These are phyloP conservation scores for Metschnikowia dekortorum DNA, from an alignment of 805 yeast species.

Conservation along the genomic window DNA sequence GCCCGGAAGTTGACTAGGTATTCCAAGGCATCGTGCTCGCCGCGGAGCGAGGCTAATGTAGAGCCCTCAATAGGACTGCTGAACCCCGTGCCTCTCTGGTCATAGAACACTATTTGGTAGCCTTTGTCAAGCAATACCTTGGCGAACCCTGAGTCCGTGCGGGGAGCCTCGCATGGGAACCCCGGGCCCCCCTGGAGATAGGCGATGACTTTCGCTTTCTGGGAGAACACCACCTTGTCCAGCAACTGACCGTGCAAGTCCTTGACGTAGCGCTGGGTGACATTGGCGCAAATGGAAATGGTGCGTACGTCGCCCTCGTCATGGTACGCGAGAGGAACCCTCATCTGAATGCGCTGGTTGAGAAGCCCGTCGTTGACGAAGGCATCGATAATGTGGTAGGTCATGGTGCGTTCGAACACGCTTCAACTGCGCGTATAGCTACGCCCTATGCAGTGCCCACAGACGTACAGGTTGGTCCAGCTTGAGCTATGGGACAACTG, in stretches of 20 bases:
- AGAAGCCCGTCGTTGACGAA: slow-evolving; percentile 16
- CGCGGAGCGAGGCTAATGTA: slow-evolving; percentile 15
- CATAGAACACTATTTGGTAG: slow-evolving; percentile 43
- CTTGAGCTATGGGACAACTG: background rate
- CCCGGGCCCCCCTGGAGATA: slow-evolving; percentile 58
- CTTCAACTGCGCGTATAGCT: too few species aligned
- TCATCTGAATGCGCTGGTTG: slow-evolving; percentile 15
- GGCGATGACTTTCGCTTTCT: slow-evolving; percentile 32
- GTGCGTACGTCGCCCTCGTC: slow-evolving; percentile 4
- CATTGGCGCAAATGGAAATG: slow-evolving; percentile 26
- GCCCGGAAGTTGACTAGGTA: slow-evolving; percentile 48
- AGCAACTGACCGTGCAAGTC: slow-evolving; percentile 13
- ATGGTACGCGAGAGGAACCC: slow-evolving; percentile 23
- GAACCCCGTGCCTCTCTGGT: slow-evolving; percentile 61
- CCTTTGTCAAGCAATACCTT: slow-evolving; percentile 38
- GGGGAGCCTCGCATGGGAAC: slow-evolving; percentile 39
- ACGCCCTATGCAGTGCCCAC: too few species aligned
- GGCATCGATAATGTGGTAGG: slow-evolving; percentile 12
- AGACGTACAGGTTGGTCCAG: background rate
- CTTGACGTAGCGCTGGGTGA: slow-evolving; percentile 29
- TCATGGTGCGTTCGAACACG: background rate
- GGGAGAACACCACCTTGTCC: slow-evolving; percentile 21
- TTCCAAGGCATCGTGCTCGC: slow-evolving; percentile 19
- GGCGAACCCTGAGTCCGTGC: slow-evolving; percentile 31
- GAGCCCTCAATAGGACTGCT: slow-evolving; percentile 43